Evolutionary conservation across 805 yeast genomes (phyloP).

Genomic region (Saccharomycopsis javanensis): DNA sequence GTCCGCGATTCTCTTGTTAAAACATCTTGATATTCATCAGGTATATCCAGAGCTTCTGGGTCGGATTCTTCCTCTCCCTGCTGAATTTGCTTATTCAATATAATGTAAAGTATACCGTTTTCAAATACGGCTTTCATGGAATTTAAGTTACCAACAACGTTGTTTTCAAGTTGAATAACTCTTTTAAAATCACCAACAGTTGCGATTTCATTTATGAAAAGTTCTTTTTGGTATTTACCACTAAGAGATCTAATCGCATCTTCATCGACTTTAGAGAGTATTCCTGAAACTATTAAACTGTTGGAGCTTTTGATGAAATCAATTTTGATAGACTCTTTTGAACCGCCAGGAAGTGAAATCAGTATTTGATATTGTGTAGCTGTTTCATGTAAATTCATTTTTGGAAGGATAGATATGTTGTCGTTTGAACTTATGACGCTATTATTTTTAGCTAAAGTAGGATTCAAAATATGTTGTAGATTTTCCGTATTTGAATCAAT

Average conservation of each 20-base stretch:
- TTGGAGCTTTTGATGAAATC: conserved; percentile 39
- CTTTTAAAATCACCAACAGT: conserved; percentile 33
- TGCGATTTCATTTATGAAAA: neutral
- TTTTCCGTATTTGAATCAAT: neutral
- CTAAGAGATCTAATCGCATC: conserved; percentile 24
- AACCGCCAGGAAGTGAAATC: conserved; percentile 40
- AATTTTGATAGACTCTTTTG: conserved; percentile 33
- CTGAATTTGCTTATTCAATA: neutral
- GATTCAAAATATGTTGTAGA: neutral
- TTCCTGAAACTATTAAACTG: conserved; percentile 36
- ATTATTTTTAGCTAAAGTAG: neutral
- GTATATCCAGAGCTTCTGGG: neutral
- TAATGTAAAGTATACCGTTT: conserved; percentile 36
- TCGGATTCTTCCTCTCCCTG: neutral
- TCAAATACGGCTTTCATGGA: conserved; percentile 37
- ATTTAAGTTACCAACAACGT: conserved; percentile 32
- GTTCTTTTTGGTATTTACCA: conserved; percentile 25
- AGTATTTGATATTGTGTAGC: neutral
- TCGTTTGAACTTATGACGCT: neutral
- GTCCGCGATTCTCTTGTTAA: neutral
- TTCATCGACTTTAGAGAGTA: conserved; percentile 26
- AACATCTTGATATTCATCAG: neutral
- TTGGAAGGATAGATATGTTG: neutral
- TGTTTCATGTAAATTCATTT: neutral
- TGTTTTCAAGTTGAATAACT: conserved; percentile 31